Percentiles rank a stretch among this genome's conserved stretches.
Conservation (phyloP, 2,329 filamentous ascomycete species). For the Emericellopsis cladophorae region DNA sequence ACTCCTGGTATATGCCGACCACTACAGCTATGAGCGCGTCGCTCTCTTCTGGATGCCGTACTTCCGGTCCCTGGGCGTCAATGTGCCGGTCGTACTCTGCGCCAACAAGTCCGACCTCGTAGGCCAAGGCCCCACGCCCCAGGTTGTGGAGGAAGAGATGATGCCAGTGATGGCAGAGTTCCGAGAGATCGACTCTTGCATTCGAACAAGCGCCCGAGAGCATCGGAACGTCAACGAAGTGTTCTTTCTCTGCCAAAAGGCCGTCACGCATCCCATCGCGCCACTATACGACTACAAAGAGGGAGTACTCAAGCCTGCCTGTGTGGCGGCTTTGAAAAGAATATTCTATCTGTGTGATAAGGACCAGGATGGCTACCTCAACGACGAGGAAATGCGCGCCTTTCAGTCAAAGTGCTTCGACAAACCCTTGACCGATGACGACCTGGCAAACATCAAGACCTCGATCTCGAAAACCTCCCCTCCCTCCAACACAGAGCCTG, state of each 20-base stretch:
- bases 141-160: constrained; percentile 95
- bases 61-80: constrained; percentile 94
- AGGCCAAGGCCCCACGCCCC: constrained; percentile 60
- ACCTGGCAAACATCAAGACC: constrained; percentile 82
- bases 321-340: constrained; percentile 71
- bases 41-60: constrained; percentile 98
- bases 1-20: constrained; percentile 90
- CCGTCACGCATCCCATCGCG: constrained; percentile 92
- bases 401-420: constrained; percentile 92
- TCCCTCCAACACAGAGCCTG: constrained; percentile 48
- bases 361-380: constrained; percentile 87
- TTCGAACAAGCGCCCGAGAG: constrained; percentile 82
- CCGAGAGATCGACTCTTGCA: constrained; percentile 96
- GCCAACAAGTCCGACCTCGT: constrained; percentile 94
- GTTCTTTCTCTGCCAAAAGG: constrained; percentile 97
- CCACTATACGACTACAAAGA: constrained; percentile 97
- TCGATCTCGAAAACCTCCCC: constrained; percentile 61
- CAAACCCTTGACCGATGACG: constrained; percentile 67
- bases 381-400: constrained; percentile 77
- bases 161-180: constrained; percentile 96
- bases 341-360: constrained; percentile 96
- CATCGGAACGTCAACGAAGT: constrained; percentile 92
- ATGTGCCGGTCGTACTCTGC: constrained; percentile 91
- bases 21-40: constrained; percentile 97
- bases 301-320: constrained; percentile 72